Conservation (phyloP, 176 grass and related monocot genomes). For the Triticum dicoccoides region DNA sequence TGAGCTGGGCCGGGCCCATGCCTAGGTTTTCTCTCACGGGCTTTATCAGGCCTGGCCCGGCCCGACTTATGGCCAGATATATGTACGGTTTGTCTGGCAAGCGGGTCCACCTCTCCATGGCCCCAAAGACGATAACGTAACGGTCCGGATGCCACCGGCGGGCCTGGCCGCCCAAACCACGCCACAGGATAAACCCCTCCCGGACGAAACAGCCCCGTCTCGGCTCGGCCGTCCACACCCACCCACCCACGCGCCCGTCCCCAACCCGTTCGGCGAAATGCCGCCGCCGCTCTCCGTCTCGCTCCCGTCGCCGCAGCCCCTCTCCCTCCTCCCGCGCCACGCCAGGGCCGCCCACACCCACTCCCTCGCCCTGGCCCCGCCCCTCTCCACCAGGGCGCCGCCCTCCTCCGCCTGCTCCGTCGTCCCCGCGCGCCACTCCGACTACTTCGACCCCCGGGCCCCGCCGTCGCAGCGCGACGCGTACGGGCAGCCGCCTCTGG, state of each 20-base stretch:
- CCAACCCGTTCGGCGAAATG: constrained; percentile 47
- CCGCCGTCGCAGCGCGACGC: constrained; percentile 28
- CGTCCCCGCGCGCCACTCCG: constrained; percentile 41
- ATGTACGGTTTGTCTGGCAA: background rate
- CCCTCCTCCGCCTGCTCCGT: background rate
- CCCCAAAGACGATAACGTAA: background rate
- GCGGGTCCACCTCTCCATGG: background rate
- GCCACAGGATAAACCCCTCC: constrained; percentile 29
- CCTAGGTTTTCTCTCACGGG: too few relatives aligned
- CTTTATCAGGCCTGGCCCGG: too few relatives aligned
- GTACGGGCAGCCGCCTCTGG: constrained; percentile 1
- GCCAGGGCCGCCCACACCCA: background rate
- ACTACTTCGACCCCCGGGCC: constrained; percentile 53
- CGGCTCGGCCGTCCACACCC: background rate
- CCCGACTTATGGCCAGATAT: too few relatives aligned
- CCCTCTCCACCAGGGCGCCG: background rate
- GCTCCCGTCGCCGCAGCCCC: constrained; percentile 15
- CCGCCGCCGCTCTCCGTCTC: constrained; percentile 47
- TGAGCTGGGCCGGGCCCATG: too few relatives aligned
- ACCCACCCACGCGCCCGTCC: background rate
- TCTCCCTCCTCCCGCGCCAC: background rate
- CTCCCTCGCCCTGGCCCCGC: fast-evolving
- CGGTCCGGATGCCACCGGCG: background rate
- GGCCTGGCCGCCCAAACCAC: constrained; percentile 19
- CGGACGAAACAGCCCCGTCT: background rate